Percentiles rank a stretch among this genome's conserved stretches.
Conservation (phyloP, 495 filamentous ascomycete genomes). For the Niebla homalea region DNA sequence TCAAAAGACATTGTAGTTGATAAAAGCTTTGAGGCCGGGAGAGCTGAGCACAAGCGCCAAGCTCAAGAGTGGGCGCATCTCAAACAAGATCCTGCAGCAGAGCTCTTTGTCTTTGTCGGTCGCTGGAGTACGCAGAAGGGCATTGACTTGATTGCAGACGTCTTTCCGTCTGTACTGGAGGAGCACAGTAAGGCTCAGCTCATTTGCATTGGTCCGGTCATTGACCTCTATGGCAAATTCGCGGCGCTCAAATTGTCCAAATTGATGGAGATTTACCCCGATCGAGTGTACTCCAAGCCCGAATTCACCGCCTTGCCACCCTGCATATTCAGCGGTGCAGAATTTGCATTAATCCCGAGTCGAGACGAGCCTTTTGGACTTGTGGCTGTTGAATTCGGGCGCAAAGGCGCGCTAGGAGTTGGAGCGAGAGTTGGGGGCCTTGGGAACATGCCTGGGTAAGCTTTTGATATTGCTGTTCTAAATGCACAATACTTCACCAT, state of each 20-base stretch:
- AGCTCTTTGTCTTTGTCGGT: conserved; percentile 67
- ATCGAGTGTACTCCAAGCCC: conserved; percentile 62
- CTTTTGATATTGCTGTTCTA: conserved; percentile 31
- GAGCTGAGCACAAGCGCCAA: conserved; percentile 47
- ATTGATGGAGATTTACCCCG: conserved; percentile 64
- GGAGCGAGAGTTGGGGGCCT: conserved; percentile 55
- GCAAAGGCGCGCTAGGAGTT: conserved; percentile 65
- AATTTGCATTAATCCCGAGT: conserved; percentile 68
- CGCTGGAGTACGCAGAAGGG: conserved; percentile 73
- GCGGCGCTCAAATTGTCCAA: conserved; percentile 58
- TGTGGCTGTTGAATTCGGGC: conserved; percentile 70
- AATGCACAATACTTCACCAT: conserved; percentile 42
- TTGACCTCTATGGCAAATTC: conserved; percentile 69
- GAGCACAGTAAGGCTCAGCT: conserved; percentile 52
- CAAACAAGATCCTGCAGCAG: conserved; percentile 49
- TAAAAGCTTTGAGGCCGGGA: conserved; percentile 38
- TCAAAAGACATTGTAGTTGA: conserved; percentile 44
- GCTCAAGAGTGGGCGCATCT: conserved; percentile 70
- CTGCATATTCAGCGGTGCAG: conserved; percentile 65
- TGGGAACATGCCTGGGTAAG: conserved; percentile 65
- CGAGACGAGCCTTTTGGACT: conserved; percentile 71
- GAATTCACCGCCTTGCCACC: conserved; percentile 64
- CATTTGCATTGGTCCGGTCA: conserved; percentile 59
- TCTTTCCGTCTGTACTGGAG: conserved; percentile 61
- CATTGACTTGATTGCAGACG: conserved; percentile 64